These are phyloP conservation scores for Ophiostoma perfectum DNA, from an alignment of 2,329 filamentous ascomycete species.

Conservation along the genomic window DNA sequence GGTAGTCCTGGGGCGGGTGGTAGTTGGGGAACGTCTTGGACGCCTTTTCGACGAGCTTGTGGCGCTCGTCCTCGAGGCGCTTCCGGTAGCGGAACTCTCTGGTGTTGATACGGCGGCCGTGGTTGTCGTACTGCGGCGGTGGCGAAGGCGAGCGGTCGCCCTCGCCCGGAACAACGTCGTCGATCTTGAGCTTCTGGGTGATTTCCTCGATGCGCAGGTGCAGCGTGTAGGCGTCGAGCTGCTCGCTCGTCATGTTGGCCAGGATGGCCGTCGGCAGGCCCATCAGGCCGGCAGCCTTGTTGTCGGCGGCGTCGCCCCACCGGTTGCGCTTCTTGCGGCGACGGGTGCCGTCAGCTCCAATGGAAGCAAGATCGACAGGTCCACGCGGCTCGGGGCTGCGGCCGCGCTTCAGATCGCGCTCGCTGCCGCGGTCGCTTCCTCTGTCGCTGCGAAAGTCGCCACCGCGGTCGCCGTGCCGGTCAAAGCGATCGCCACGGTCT, in stretches of 20 bases:
- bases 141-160: slow-evolving; percentile 94
- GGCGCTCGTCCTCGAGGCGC: slow-evolving; percentile 94
- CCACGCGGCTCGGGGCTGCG: slow-evolving; percentile 80
- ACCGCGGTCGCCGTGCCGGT: slow-evolving; percentile 33
- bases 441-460: slow-evolving; percentile 35
- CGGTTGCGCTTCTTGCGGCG: slow-evolving; percentile 90
- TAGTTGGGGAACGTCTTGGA: slow-evolving; percentile 99
- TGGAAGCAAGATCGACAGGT: background rate
- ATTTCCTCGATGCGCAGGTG: slow-evolving; percentile 98
- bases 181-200: slow-evolving; percentile 97
- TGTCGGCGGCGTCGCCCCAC: slow-evolving; percentile 95
- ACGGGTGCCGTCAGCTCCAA: background rate
- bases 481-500: slow-evolving; percentile 15
- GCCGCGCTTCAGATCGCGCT: slow-evolving; percentile 70
- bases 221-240: slow-evolving; percentile 93
- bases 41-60: slow-evolving; percentile 97
- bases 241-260: slow-evolving; percentile 96
- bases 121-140: slow-evolving; percentile 96
- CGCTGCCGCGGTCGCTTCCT: slow-evolving; percentile 34
- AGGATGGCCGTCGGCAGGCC: slow-evolving; percentile 93
- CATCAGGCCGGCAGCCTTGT: slow-evolving; percentile 98
- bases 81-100: slow-evolving; percentile 98
- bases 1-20: slow-evolving; percentile 95
- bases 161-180: slow-evolving; percentile 96
- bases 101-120: slow-evolving; percentile 98